Conservation (phyloP, 2,329 filamentous ascomycete genomes). For the Pyricularia sp. region DNA sequence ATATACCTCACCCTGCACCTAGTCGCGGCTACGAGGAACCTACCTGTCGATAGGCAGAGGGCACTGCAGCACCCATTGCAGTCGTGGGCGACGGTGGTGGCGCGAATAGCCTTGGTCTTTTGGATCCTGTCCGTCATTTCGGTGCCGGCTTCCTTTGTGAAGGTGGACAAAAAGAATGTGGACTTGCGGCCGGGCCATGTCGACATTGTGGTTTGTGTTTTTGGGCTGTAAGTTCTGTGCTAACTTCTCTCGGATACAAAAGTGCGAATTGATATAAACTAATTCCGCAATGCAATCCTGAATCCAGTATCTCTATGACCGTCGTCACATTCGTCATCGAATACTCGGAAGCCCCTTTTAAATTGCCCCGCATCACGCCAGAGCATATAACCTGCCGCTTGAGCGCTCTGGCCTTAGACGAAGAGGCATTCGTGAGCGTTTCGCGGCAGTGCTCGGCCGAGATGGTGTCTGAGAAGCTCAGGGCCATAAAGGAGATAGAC, state of each 20-base stretch:
- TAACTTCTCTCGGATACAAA: neutral
- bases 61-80: conserved; percentile 20
- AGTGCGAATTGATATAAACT: neutral
- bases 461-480: neutral
- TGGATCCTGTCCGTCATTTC: conserved; percentile 19
- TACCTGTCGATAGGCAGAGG: conserved; percentile 13
- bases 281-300: neutral
- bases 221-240: conserved; percentile 15
- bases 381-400: conserved; percentile 4
- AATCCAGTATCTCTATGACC: conserved; percentile 9
- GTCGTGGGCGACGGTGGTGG: conserved; percentile 18
- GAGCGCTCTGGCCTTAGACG: neutral
- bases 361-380: conserved; percentile 14
- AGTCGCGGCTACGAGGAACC: conserved; percentile 15
- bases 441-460: neutral
- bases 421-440: neutral
- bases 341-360: conserved; percentile 11
- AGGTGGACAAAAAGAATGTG: conserved; percentile 1
- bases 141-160: conserved; percentile 15
- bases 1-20: conserved; percentile 21
- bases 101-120: conserved; percentile 16
- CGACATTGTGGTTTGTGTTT: conserved; percentile 17
- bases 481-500: neutral
- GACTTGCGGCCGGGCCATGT: conserved; percentile 11
- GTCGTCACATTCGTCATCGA: conserved; percentile 12